Base-by-base conservation (phyloP, 768 basidiomycete species). In the Termitomyces sp. region DNA sequence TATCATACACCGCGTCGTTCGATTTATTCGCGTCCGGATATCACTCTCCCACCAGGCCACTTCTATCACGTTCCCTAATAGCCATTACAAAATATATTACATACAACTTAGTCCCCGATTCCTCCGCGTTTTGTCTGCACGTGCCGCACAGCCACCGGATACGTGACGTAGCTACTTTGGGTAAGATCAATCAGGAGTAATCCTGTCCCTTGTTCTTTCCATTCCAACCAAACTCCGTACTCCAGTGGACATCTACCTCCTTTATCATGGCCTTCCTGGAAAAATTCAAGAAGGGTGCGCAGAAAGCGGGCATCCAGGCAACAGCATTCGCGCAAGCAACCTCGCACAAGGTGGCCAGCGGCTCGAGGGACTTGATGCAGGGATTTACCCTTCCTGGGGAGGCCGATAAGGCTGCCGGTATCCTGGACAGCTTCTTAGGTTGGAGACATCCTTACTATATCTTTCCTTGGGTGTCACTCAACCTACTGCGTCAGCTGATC, bases 371-470 rank as follows among this genome's bases (percentile, higher is more conserved):
- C 49, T 87, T 94, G 54, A 87, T 88, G 0, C 91, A 93, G 59
- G 84, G 87, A 4, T 98, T 98, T 75, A 86, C 82, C 40, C 78
- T 98, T 23, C 94, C 94, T 19, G 93, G 92, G 58, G 95, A 98
- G 71, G 89, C 93, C 41, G 90, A 94, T 59, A 97, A 97, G 69
- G 92, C 95, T 0, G 93, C 95, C 16, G 91, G 88, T 72, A 98
- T 96, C 65, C 75, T 98, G 31, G 86, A 85, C 60, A 86, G 85
- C 61, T 98, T 98, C 79, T 78, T 96, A n/a, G 95, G 92, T 93
- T 54, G 79, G 66, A 17, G 50, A 51, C 9, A 45, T 32, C 16
- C n/a, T 21, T 34, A 10, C 14, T 29, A 5, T 57, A 8, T 40
- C 16, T 17, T 14, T 32, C 11, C 3, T 49, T 16, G 1, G 25